Evolutionary conservation across 805 yeast species (phyloP), one percentile per base, ranked within the genome.

Genomic region (Candida easanensis): DNA sequence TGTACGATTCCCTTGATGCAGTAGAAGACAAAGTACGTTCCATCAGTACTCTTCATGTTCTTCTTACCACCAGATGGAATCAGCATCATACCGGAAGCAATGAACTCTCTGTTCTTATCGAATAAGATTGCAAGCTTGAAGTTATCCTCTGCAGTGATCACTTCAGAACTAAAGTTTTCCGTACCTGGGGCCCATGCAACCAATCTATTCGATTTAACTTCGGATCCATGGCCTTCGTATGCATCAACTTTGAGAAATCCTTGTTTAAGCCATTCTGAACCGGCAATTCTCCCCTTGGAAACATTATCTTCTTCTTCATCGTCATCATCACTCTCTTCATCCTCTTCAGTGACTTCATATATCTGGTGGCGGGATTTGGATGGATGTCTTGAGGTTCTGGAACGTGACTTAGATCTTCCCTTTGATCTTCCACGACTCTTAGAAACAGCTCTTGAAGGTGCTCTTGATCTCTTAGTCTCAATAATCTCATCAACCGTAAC

Each of bases 71-170:
- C 76, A 1, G 67, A 59, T 0, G 91, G 89, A 23, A 88, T 65
- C 45, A 79, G 79, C 44, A 87, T 67, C 53, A 85, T 68, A 4
- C 95, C 96, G 23, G 84, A 79, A 1, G 91, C 95, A 42, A 82
- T 76, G 47, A 74, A 74, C 39, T 79, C 84, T 42, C 74, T 69
- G 52, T 80, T 78, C 44, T 72, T 73, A 53, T 81, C 81, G 50
- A 84, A 87, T 36, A 85, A 65, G 6, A 82, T 74, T 0, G 84
- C 82, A 4, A 87, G 64, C 42, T 75, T 71, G 61, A 78, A 87
- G 45, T 75, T 73, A 45, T 82, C 80, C 39, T 73, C 70, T 2
- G 64, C 62, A 22, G 71, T 69, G 16, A 61, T 55, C 23, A 68
- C 60, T 6, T 65, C 48, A 18, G 71, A 65, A 25, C 73, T 68